phyloP scores from a whole-genome alignment of 371 early-diverging fungal genomes.

The Mortierella sp. region DNA sequence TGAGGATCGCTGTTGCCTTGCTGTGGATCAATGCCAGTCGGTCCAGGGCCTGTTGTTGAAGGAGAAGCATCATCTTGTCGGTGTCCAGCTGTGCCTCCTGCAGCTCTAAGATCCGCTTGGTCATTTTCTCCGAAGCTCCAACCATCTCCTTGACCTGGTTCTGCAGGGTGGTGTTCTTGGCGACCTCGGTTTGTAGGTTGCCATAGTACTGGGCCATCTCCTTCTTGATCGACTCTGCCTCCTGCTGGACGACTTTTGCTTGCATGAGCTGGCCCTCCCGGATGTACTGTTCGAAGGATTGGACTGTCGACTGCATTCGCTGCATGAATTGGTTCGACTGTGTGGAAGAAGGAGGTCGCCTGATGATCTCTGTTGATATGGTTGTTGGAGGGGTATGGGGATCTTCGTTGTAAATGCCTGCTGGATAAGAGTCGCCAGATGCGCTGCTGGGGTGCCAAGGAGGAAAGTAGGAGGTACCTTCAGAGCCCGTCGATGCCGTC shows the following conservation, averaged over 20 bases:
- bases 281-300: neutral
- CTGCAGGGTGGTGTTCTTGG: constrained; percentile 1
- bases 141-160: neutral
- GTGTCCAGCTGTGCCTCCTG: neutral
- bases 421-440: neutral
- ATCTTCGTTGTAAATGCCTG: neutral
- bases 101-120: neutral
- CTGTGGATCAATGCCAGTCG: neutral
- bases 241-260: neutral
- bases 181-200: neutral
- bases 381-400: neutral
- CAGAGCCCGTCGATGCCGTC: neutral
- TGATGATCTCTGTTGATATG: neutral
- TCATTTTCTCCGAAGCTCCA: neutral
- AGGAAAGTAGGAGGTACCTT: neutral
- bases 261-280: neutral
- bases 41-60: constrained; percentile 12
- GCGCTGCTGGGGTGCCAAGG: neutral
- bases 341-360: neutral
- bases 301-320: neutral
- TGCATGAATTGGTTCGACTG: neutral
- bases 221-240: constrained; percentile 1
- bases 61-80: neutral
- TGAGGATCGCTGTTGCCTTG: neutral
- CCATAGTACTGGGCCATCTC: neutral